Percentiles rank a stretch among this genome's conserved stretches.
These are phyloP conservation scores for Castanopsis chinensis DNA, from an alignment of 306 rosid species.

Conservation along the genomic window DNA sequence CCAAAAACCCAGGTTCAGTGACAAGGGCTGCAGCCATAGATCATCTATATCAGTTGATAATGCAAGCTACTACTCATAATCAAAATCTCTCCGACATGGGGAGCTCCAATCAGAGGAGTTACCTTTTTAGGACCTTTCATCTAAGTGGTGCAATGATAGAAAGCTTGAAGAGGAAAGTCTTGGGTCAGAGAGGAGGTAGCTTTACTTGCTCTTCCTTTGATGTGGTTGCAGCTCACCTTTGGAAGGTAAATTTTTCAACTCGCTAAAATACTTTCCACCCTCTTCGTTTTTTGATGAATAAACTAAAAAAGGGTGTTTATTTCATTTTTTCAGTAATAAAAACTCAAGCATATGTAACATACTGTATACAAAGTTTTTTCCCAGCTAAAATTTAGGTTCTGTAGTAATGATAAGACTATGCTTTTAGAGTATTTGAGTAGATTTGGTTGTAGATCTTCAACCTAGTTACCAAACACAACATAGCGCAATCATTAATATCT, in stretches of 20 bases:
- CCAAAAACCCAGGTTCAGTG: slow-evolving; percentile 10
- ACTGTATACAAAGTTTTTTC: too few relatives aligned
- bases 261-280: not conserved
- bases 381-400: not conserved
- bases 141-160: slow-evolving; percentile 43
- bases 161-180: slow-evolving; percentile 40
- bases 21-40: slow-evolving; percentile 52
- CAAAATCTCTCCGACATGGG: slow-evolving; percentile 1
- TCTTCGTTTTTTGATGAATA: not conserved
- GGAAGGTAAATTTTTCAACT: slow-evolving; percentile 55
- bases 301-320: not conserved
- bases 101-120: slow-evolving; percentile 24
- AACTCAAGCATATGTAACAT: too few relatives aligned
- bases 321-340: too few relatives aligned
- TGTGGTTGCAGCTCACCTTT: slow-evolving; percentile 68
- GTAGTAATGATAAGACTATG: not conserved
- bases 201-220: slow-evolving; percentile 69
- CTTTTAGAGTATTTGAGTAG: not conserved
- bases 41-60: slow-evolving; percentile 61
- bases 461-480: not conserved
- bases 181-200: slow-evolving; percentile 18
- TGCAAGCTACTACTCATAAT: slow-evolving; percentile 40
- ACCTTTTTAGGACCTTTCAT: slow-evolving; percentile 53
- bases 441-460: not conserved
- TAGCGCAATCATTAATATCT: not conserved